Base-by-base conservation (phyloP, 495 filamentous ascomycete species). In the Penicillium maclennaniae region DNA sequence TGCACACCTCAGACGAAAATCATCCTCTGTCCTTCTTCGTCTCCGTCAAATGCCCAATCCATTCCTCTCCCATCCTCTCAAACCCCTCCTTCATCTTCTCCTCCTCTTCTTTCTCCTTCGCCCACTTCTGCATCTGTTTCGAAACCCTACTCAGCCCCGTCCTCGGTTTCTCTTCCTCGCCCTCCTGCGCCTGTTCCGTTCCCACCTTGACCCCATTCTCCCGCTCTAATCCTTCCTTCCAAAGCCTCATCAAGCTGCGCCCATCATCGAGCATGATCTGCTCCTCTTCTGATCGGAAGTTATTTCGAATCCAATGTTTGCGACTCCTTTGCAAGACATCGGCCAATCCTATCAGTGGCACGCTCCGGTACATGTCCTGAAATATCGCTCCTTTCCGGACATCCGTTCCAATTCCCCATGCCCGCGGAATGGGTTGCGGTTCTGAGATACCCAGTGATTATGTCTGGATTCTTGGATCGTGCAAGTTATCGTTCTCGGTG, bases 351-450 rank as follows among this genome's bases (percentile, higher is more conserved):
- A 31, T 40, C 7, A 74, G 36, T 14, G 69, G 70, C 6, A 68
- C 58, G 7, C 53, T 57, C 6, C 61, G 62, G 8, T 56, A 47
- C 41, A 74, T 47, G 57, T 76, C 73, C 15, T 51, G 43, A 31
- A 58, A 62, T 17, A 64, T 50, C 2, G 51, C 42, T 36, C 48
- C 59, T 1, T 50, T 38, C 45, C 43, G 49, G 10, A 58, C 53
- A 23, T 23, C 23, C 23, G 23, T 23, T 23, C 23, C 23, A 27
- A 63, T 49, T 1, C 48, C 28, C 42, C 66, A 73, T 4, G 46
- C 25, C 2, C 28, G 52, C 68, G 53, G 51, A 62, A 75, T 7
- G 68, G 68, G 52, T 70, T 74, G 27, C 67, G 65, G 12, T 40
- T 44, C n/a, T 69, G 43, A 1, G 59, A 43, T 17, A 48, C 51